Evolutionary conservation across 805 yeast genomes (phyloP), one percentile per base, ranked within the genome.

Genomic region (Yarrowia sp.): DNA sequence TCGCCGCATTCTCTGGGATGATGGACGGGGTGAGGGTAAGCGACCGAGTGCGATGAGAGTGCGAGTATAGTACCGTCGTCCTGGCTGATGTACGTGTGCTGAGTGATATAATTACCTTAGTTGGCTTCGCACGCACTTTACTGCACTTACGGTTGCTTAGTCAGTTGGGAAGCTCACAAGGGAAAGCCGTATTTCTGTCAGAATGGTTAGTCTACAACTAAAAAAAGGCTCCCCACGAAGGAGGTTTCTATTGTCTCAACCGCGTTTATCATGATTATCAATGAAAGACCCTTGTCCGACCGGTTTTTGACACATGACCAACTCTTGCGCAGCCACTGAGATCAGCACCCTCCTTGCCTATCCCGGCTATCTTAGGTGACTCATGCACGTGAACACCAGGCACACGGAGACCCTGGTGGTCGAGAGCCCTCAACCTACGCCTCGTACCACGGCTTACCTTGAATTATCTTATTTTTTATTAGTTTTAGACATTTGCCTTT

Each of bases 1-100:
- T 51, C 58, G 58, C 58, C 58, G 42, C 58, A 51, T 51, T 51
- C 42, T 51, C 58, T 51, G 58, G 53, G 25, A 47, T 46, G 33
- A 25, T n/a, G 49, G 32, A 32, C 27, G n/a, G 49, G 42, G 19
- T 31, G 39, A 9, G 19, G 6, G 14, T 18, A 14, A 4, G 27
- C n/a, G n/a, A n/a, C n/a, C n/a, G 24, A 8, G 27, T 21, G 16
- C 24, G 24, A 27, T 5, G 12, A 12, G 14, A 24, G 47, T 44
- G 51, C 24, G n/a, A 16, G 29, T 27, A 16, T 21, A 16, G 7
- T 19, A 13, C 31, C 12, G n/a, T 27, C 36, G 53, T 46, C 49
- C 9, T 24, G 47, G 27, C 29, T 36, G 25, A 12, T 46, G 53
- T 29, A 29, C 35, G 32, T 19, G 24, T 44, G 38, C 55, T 47